Conservation (phyloP, 345 rosid genomes). For the Gossypium thurberi region DNA sequence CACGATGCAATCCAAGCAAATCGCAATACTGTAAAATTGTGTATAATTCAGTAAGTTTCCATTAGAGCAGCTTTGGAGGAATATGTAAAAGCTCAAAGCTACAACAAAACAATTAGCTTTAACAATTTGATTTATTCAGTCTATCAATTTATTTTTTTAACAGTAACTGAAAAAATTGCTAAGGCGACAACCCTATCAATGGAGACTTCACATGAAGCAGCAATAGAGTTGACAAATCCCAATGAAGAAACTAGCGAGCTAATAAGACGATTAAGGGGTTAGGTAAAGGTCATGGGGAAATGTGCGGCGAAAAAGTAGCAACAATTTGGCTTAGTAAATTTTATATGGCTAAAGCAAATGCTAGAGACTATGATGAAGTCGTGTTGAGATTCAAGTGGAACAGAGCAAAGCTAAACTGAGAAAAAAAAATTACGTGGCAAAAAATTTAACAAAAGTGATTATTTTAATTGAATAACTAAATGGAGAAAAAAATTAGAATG, state of each 20-base stretch:
- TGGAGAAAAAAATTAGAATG: no score
- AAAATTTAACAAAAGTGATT: no score
- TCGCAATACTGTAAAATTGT: no score
- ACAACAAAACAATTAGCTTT: conserved; percentile 12
- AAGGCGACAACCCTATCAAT: conserved; percentile 1
- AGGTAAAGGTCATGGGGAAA: conserved; percentile 77
- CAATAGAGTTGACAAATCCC: neutral
- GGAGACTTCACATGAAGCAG: conserved; percentile 9
- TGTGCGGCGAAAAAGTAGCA: conserved; percentile 89
- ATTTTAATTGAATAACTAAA: no score
- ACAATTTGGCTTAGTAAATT: conserved; percentile 86
- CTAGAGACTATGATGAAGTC: conserved; percentile 78
- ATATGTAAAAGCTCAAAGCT: neutral
- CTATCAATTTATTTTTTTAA: neutral
- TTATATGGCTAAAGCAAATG: conserved; percentile 72
- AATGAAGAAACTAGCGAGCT: conserved; percentile 38
- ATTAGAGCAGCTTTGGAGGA: no score
- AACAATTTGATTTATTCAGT: neutral
- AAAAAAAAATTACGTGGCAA: no score
- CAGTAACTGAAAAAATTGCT: conserved; percentile 26
- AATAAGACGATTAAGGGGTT: conserved; percentile 63
- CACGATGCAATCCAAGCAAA: no score
- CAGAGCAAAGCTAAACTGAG: conserved; percentile 46
- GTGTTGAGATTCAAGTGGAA: conserved; percentile 73
- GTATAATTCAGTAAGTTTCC: no score